Evolutionary conservation across 2,329 filamentous ascomycete genomes (phyloP).

Genomic region (Colletotrichum navitas): DNA sequence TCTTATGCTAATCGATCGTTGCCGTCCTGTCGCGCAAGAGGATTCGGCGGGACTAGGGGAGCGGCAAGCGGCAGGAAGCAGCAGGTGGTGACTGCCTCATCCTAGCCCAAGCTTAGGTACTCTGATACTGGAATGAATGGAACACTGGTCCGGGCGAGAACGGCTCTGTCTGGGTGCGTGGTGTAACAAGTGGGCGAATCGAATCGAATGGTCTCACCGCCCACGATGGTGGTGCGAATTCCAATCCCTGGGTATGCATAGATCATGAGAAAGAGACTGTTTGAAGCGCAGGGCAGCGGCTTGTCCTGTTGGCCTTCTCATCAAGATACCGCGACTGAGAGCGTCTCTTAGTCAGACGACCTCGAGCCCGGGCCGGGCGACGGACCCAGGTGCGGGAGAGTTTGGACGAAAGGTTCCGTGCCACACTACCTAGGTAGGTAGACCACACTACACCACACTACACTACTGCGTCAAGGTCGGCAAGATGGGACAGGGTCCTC

Average conservation of each 20-base stretch:
- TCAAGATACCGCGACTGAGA: background rate
- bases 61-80: slow-evolving; percentile 31
- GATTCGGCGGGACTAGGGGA: background rate
- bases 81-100: background rate
- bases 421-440: slow-evolving; percentile 3
- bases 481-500: slow-evolving; percentile 9
- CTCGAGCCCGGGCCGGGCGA: slow-evolving; percentile 11
- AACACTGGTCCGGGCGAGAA: slow-evolving; percentile 15
- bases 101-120: background rate
- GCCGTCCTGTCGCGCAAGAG: background rate
- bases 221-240: background rate
- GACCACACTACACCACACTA: background rate
- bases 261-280: background rate
- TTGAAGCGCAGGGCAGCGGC: background rate
- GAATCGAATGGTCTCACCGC: background rate
- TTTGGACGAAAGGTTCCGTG: slow-evolving; percentile 30
- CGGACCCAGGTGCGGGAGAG: slow-evolving; percentile 15
- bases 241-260: background rate
- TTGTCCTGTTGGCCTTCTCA: background rate
- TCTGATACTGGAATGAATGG: slow-evolving; percentile 5
- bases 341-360: too few species aligned
- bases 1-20: background rate
- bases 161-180: background rate
- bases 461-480: slow-evolving; percentile 1
- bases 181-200: slow-evolving; percentile 4